Evolutionary conservation across 164 flowering plant genomes (phyloP), one percentile per base, ranked within the genome.

Genomic region (Malania oleifera): DNA sequence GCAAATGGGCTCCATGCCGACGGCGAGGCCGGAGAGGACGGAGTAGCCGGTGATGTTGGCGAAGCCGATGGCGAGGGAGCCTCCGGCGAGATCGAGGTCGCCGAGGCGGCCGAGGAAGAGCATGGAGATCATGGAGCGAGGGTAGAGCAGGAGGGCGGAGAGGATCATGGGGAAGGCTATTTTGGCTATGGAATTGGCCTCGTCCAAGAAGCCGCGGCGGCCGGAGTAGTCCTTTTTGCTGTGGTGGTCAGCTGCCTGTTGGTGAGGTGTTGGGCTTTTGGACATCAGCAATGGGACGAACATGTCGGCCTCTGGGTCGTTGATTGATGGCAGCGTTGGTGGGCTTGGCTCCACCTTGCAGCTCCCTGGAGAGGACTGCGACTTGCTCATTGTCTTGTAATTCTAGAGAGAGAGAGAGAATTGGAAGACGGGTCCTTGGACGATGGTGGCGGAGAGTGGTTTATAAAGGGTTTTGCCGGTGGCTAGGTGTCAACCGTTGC

Each of bases 41-140:
- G 90, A 84, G 73, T 84, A 82, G 26, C 90, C 90, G 44, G 87
- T 82, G 63, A 84, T 84, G 75, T 84, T 84, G 22, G 85, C 90
- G 38, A 82, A 84, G 28, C 85, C 85, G 7, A 85, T 41, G 12
- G 85, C 91, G 0, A 85, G 71, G 1, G 91, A 75, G 34, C 91
- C 91, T 7, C 87, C 91, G 15, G 91, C 87, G 6, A 85, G 48
- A 37, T 83, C 73, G 2, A 82, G 77, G 61, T 82, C 82, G 6
- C 87, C 86, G 0, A 82, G 69, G 28, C 69, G 76, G 65, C 91
- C 91, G 4, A 85, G 81, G 66, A 85, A 85, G 57, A 85, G 70
- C 84, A 80, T 74, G 59, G 91, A 85, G 67, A 84, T 79, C 80
- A 84, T 71, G 40, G 90, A 79, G 12, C 90, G 83, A 3, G 76